phyloP scores from a whole-genome alignment of 257 asterid species.

The Thymus mandschuricus region DNA sequence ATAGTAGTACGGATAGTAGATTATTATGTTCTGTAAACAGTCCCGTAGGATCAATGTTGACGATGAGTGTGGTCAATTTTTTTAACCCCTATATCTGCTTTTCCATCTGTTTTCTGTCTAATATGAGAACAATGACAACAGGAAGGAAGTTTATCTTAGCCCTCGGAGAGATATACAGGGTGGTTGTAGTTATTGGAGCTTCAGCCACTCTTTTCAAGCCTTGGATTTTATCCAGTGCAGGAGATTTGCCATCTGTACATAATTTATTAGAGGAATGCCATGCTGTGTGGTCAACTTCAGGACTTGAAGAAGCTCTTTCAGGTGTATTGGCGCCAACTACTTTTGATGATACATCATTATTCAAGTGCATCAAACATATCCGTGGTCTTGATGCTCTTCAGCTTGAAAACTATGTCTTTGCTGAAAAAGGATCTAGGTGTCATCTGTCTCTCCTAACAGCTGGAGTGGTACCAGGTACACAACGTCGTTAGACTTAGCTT shows the following conservation, averaged over 20 bases:
- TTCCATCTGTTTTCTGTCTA: slow-evolving; percentile 30
- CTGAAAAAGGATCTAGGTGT: slow-evolving; percentile 51
- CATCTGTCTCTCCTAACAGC: slow-evolving; percentile 62
- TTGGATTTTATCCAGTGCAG: slow-evolving; percentile 55
- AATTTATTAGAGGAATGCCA: slow-evolving; percentile 64
- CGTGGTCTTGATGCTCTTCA: slow-evolving; percentile 53
- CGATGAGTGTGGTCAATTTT: slow-evolving; percentile 8
- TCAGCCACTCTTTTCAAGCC: slow-evolving; percentile 75
- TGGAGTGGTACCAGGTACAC: slow-evolving; percentile 63
- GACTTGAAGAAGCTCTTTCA: slow-evolving; percentile 66
- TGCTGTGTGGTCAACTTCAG: slow-evolving; percentile 59
- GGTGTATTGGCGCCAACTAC: slow-evolving; percentile 44
- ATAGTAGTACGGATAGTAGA: not conserved
- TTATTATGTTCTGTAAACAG: slow-evolving; percentile 2
- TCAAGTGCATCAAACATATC: slow-evolving; percentile 57
- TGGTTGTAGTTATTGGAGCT: slow-evolving; percentile 64
- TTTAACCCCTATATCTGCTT: slow-evolving; percentile 18
- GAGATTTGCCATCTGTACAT: slow-evolving; percentile 42
- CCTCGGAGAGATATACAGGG: slow-evolving; percentile 85
- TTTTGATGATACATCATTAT: slow-evolving; percentile 39
- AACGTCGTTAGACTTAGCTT: slow-evolving; percentile 22
- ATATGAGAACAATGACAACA: slow-evolving; percentile 41
- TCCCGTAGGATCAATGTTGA: slow-evolving; percentile 6
- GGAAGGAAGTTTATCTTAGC: slow-evolving; percentile 62
- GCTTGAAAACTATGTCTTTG: slow-evolving; percentile 56